Evolutionary conservation across 2,329 filamentous ascomycete species (phyloP).

Genomic region (Aspergillus fischeri): DNA sequence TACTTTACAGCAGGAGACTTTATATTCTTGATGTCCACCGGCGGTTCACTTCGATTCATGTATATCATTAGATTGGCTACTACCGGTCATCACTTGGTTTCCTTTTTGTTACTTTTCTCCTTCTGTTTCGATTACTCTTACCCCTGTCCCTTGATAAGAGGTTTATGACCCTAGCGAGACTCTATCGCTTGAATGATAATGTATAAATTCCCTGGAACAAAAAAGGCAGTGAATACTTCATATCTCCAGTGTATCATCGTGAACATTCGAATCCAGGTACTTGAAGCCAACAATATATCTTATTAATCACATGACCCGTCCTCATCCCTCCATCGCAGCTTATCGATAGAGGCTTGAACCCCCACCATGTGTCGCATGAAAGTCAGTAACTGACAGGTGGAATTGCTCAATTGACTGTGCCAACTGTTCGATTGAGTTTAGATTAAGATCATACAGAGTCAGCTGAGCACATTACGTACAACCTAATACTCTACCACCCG

Average conservation of each 20-base stretch:
- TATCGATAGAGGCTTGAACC: neutral
- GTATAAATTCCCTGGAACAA: neutral
- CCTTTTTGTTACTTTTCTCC: conserved; percentile 2
- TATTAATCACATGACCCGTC: neutral
- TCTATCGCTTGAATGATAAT: neutral
- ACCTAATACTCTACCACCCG: conserved; percentile 1
- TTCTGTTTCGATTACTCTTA: neutral
- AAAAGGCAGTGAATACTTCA: neutral
- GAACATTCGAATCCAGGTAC: too few relatives aligned
- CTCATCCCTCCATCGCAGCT: neutral
- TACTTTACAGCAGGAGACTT: neutral
- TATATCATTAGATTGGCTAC: conserved; percentile 22
- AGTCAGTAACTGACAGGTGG: neutral
- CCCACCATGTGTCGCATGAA: neutral
- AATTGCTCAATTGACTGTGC: neutral
- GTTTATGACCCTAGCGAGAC: neutral
- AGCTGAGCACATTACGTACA: neutral
- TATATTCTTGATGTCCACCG: neutral
- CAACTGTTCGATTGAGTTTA: neutral
- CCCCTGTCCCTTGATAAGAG: neutral
- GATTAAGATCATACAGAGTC: neutral
- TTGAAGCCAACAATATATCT: neutral
- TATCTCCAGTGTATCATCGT: neutral
- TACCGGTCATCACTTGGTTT: conserved; percentile 1
- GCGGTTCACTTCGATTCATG: conserved; percentile 16